Evolutionary conservation across 768 basidiomycete genomes (phyloP).

Genomic region (Hericium rajendrae): DNA sequence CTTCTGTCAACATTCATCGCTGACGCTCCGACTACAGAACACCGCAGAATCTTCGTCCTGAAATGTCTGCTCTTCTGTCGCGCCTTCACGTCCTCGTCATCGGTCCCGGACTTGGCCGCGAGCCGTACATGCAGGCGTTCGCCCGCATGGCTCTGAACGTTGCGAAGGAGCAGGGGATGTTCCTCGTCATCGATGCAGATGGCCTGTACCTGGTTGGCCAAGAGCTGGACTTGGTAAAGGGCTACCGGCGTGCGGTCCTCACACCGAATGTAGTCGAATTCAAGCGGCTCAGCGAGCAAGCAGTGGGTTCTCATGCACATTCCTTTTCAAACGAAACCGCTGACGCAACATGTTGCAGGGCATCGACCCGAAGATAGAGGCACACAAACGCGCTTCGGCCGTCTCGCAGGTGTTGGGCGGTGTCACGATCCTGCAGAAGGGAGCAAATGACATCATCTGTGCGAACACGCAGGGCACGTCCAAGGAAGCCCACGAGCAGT

Average conservation of each 20-base stretch:
- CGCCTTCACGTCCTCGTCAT: constrained; percentile 90
- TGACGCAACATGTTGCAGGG: constrained; percentile 19
- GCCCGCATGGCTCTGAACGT: constrained; percentile 69
- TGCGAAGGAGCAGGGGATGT: constrained; percentile 67
- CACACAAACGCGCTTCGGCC: constrained; percentile 49
- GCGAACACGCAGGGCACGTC: constrained; percentile 52
- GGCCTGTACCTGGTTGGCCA: constrained; percentile 77
- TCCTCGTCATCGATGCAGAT: constrained; percentile 91
- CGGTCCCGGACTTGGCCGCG: constrained; percentile 91
- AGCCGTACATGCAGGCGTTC: constrained; percentile 79
- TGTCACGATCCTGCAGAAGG: constrained; percentile 87
- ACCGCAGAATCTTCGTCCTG: constrained; percentile 34
- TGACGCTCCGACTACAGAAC: constrained; percentile 27
- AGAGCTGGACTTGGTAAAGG: constrained; percentile 63
- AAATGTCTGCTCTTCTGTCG: constrained; percentile 59
- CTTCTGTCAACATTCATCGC: not conserved
- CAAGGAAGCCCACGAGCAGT: constrained; percentile 29
- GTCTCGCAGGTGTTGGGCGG: constrained; percentile 76
- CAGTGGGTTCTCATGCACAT: constrained; percentile 32
- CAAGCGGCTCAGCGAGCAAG: constrained; percentile 65
- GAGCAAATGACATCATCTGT: constrained; percentile 71
- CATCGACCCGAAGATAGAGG: constrained; percentile 42
- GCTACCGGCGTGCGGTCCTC: constrained; percentile 79
- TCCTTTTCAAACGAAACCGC: not conserved
- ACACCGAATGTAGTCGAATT: constrained; percentile 97